Conservation (phyloP, 306 rosid genomes). For the Mucuna pruriens region DNA sequence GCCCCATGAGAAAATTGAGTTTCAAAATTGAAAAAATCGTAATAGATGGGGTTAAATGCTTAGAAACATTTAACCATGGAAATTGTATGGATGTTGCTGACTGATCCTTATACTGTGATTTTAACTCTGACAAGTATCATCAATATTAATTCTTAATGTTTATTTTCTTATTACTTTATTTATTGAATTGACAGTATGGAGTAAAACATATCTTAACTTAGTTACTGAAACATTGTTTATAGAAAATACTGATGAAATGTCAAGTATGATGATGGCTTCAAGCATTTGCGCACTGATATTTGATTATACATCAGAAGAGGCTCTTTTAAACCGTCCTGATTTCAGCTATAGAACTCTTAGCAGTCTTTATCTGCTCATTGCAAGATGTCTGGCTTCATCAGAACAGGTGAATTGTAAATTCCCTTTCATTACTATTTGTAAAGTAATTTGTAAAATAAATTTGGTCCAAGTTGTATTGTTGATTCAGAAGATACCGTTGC, state of each 20-base stretch:
- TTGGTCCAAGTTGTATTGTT: not conserved
- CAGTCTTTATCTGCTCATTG: conserved; percentile 64
- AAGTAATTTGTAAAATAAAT: not conserved
- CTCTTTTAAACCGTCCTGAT: conserved; percentile 62
- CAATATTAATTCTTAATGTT: not conserved
- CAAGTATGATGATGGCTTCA: conserved; percentile 77
- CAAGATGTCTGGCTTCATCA: conserved; percentile 63
- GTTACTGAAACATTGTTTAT: conserved; percentile 43
- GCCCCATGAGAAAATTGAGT: not conserved
- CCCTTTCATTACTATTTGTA: not conserved
- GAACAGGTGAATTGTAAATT: conserved; percentile 60
- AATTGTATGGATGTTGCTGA: not conserved
- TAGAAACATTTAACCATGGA: not conserved
- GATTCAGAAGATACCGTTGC: conserved; percentile 9
- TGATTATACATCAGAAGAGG: conserved; percentile 78
- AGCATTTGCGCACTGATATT: conserved; percentile 77
- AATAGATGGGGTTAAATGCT: not conserved
- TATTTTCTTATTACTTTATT: not conserved
- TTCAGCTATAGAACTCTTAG: conserved; percentile 54
- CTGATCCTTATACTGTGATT: not conserved
- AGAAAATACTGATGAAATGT: conserved; percentile 63
- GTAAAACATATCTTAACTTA: conserved; percentile 29
- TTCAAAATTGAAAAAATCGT: not conserved
- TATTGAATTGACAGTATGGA: conserved; percentile 28
- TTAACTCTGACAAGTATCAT: not conserved